Evolutionary conservation across 768 basidiomycete species (phyloP), one percentile per base, ranked within the genome.

Genomic region (Tephrocybe rancida): DNA sequence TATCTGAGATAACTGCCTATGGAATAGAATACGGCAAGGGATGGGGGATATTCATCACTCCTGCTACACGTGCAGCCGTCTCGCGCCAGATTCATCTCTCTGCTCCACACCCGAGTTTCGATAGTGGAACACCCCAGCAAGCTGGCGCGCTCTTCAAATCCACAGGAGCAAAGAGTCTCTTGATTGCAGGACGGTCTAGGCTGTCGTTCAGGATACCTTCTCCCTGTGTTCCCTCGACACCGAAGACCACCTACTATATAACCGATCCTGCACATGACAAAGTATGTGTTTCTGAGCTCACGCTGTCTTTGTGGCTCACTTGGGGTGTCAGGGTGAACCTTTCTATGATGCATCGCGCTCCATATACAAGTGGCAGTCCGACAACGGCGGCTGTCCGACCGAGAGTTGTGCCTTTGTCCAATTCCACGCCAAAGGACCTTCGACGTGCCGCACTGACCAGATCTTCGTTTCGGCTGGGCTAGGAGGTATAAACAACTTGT

Each of bases 261-360:
- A 82, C 80, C 0, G 80, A 81, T 59, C 73, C 79, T 27, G 65
- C 76, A 2, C 80, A 82, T 61, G 76, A 78, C 48, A 67, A 68
- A 19, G 78, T 77, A 59, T 37, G 67, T 62, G 3, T 22, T 3
- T 50, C 38, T 10, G 8, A 25, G 21, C 1, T 16, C 18, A 25
- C 26, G 5, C 24, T 25, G 14, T 26, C 25, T 21, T 27, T 24
- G 18, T 34, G 26, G 14, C 32, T 47, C 13, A 54, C 14, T 16
- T 24, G 5, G 27, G 51, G n/a, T 7, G 22, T 4, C 51, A 80
- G 78, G 55, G 64, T 18, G 76, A 82, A 59, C 75, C 75, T 1
- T 80, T 80, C 49, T 72, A 73, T 48, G 70, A 75, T 25, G 78
- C 76, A 0, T 73, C 64, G 44, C 60, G 63, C 8, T 62, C 64